Base-by-base conservation (phyloP, 495 filamentous ascomycete genomes). In the Hyphodiscus hymeniophilus region DNA sequence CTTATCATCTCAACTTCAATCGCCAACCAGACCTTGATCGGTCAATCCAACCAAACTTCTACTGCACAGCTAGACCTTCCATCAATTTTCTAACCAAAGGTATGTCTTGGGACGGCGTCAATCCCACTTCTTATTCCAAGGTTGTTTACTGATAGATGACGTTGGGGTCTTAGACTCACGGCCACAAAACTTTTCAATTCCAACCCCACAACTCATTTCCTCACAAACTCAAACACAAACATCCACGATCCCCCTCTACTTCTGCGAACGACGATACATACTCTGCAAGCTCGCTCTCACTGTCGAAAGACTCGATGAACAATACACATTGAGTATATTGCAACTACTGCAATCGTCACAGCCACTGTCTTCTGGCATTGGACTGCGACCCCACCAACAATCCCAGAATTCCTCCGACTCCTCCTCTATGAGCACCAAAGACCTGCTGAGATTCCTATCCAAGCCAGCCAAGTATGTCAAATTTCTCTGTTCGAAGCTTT, bases 371-470 rank as follows among this genome's bases (percentile, higher is more conserved):
- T 48, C 21, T 30, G 45, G 48, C 48, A 30, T 41, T 54, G 33
- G 33, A 30, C 54, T 56, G 53, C 42, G 47, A 23, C 42, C 41
- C 39, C 15, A n/a, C 38, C 45, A 22, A 45, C 32, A 47, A 7
- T 39, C n/a, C 23, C 32, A 39, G n/a, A 8, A 20, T 40, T 38
- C 59, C 58, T 52, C 53, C 60, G 60, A 63, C 70, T 41, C 32
- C 70, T 41, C 32, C 80, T 84, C 77, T 77, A 96, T 95, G 91
- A 91, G 78, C 81, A 81, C 80, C 67, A 82, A 81, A 72, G 89
- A 95, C 67, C 82, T 95, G 57, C 79, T 96, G 61, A 87, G 88
- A 72, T 89, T 95, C 72, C 79, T 96, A 54, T 95, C 87, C 52
- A 94, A 94, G 74, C 91, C 89, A 60, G 88, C 87, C 63, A 95